These are phyloP conservation scores for Fusarium mexicanum DNA, from an alignment of 2,329 filamentous ascomycete species.

Conservation along the genomic window DNA sequence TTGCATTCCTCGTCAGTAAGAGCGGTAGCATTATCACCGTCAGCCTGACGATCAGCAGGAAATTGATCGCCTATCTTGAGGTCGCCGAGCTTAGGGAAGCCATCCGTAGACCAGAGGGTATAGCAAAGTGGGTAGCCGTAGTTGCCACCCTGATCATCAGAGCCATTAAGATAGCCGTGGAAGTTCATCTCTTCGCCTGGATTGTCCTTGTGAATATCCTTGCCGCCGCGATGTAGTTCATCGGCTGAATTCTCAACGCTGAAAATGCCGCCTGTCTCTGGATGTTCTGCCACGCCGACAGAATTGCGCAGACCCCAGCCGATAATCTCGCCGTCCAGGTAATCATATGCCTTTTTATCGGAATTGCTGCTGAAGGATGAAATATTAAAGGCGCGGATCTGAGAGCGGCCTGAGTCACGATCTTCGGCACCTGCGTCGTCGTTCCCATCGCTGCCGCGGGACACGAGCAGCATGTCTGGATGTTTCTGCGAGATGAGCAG, in stretches of 20 bases:
- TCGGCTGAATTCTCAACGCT: constrained; percentile 78
- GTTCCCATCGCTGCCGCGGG: constrained; percentile 71
- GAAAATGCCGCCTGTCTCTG: constrained; percentile 63
- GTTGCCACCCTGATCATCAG: constrained; percentile 58
- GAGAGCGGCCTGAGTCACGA: constrained; percentile 66
- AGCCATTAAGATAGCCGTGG: constrained; percentile 65
- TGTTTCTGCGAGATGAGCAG: constrained; percentile 67
- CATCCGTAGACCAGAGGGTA: constrained; percentile 67
- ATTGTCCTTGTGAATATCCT: constrained; percentile 73
- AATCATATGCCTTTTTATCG: constrained; percentile 53
- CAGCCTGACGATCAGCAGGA: constrained; percentile 43
- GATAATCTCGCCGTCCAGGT: constrained; percentile 58
- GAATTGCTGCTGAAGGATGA: constrained; percentile 37
- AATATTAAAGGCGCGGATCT: constrained; percentile 69
- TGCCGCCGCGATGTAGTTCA: constrained; percentile 64
- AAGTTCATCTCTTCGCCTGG: constrained; percentile 80
- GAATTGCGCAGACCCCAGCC: constrained; percentile 80
- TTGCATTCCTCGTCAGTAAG: constrained; percentile 58
- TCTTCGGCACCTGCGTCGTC: constrained; percentile 66
- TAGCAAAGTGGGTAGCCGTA: constrained; percentile 79
- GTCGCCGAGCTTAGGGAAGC: constrained; percentile 52
- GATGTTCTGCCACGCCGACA: constrained; percentile 74
- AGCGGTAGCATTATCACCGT: constrained; percentile 24
- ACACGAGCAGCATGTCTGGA: constrained; percentile 69
- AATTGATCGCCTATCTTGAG: constrained; percentile 63